A percentile compares a stretch with the other conserved stretches of the same genome.
phyloP scores from a whole-genome alignment of 148 eudicot species.

The Oxyria digyna region DNA sequence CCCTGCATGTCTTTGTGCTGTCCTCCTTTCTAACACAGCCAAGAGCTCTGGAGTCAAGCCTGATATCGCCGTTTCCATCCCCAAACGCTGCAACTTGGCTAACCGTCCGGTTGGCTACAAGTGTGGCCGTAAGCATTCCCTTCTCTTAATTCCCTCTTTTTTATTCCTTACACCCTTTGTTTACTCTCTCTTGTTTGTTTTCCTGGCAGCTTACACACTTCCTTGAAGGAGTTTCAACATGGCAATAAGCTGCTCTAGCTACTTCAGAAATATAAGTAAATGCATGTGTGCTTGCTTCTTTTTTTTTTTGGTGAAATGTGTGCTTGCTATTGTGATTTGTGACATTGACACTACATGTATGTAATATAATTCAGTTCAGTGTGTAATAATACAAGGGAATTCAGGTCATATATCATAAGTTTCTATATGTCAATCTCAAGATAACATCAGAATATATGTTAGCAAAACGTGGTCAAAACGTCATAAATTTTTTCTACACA shows the following conservation, averaged over 20 bases:
- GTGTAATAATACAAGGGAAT: not conserved
- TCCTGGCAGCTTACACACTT: conserved; percentile 48
- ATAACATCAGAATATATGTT: no score
- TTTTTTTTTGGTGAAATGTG: not conserved
- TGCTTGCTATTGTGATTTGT: not conserved
- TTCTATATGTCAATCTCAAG: no score
- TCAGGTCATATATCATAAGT: no score
- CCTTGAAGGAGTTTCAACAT: conserved; percentile 28
- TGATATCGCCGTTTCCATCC: conserved; percentile 43
- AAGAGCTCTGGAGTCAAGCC: conserved; percentile 45
- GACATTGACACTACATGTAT: not conserved
- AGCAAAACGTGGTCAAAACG: not conserved
- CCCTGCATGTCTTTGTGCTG: conserved; percentile 51
- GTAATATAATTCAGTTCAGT: not conserved
- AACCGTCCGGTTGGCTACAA: conserved; percentile 65
- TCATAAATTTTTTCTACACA: not conserved
- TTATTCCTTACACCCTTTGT: not conserved
- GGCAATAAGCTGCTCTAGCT: conserved; percentile 1
- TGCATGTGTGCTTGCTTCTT: no score
- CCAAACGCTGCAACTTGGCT: conserved; percentile 50
- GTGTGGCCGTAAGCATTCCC: conserved; percentile 37
- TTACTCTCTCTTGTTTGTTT: not conserved
- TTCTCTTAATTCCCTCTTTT: not conserved
- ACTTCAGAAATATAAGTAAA: no score
- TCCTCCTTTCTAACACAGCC: conserved; percentile 57